Base-by-base conservation (phyloP, 2,329 filamentous ascomycete species). In the Nigrospora osmanthi region DNA sequence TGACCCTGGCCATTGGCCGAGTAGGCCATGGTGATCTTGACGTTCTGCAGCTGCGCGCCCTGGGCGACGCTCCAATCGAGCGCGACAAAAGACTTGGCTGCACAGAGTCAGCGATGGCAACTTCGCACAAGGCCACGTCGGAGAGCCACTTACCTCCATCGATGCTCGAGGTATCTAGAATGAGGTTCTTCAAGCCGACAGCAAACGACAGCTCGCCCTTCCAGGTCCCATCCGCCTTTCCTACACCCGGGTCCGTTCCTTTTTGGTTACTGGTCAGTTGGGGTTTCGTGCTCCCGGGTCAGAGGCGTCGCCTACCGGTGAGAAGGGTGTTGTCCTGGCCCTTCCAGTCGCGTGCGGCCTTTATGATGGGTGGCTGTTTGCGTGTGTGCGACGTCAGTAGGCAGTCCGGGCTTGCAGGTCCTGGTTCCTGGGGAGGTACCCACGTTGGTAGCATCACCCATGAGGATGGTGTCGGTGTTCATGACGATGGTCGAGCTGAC, bases 41-140 rank as follows among this genome's bases (percentile, higher is more conserved):
- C 53, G 44, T 72, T 71, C 38, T 68, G 66, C 7, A 70, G 56
- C 39, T 69, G 64, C 1, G 64, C 60, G 14, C 47, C 67, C 47
- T 71, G 67, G 2, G 68, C 68, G n/a, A 72, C 68, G 11, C 67
- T 64, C 69, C 69, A 72, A 37, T 56, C 65, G 0, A 72, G 59
- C 4, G 68, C 68, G 3, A 62, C 64, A 38, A 71, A 70, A 1
- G 47, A 48, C 11, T 55, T 59, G 40, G 55, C 62, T 62, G 40
- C 54, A 47, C 37, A 39, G 15, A 40, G 28, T 28, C 30, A 15
- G 31, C 37, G 11, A 11, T 14, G 12, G 34, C 13, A 2, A 2
- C 5, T 10, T 10, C 23, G 4, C 23, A 28, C 23, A 28, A 10
- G 23, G 34, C 14, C 34, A 10, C 6, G 34, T 10, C 16, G 14